Base-by-base conservation (phyloP, 495 filamentous ascomycete genomes). In the Daldinia grandis region DNA sequence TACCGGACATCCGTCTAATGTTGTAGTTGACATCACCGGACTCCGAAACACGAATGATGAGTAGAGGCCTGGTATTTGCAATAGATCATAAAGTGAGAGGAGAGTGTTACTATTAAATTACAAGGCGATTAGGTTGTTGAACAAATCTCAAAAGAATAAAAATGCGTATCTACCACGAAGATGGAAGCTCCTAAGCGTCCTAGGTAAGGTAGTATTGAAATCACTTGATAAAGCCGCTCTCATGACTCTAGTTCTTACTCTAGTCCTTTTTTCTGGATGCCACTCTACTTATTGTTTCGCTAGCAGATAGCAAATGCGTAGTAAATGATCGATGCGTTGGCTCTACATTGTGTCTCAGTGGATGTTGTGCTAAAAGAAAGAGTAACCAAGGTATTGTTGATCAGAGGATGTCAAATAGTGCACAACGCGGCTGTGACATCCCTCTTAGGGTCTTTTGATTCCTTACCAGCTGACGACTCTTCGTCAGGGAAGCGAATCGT, bases 401-500 rank as follows among this genome's bases (percentile, higher is more conserved):
- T 28, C 17, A 3, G 30, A 53, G 12, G 55, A 35, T 68, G 64
- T 62, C 64, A 65, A 68, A 69, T 69, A 37, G 47, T 50, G 50
- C 57, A 65, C n/a, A 4, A 27, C n/a, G 44, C 33, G 25, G 49
- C 49, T n/a, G 44, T 21, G 33, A 17, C 17, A 58, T 56, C 47
- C 33, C 42, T 58, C 62, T 58, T 27, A 30, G 37, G 55, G 24
- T 69, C 60, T 53, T 24, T 27, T 15, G 51, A 8, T 21, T 44
- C 68, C 33, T 21, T 40, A 15, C 14, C 27, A 50, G 42, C 42
- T 15, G 53, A 25, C 28, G 63, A 42, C 7, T 62, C 49, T 35
- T 84, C 83, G 58, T 85, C 82, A 6, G 80, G 81, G 54, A 86
- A 84, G 5, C 80, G 79, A 63, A 86, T 80, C 9, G 79, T 80